phyloP scores from a whole-genome alignment of 176 grass and related monocot genomes.

The Dendrocalamus sinicus region DNA sequence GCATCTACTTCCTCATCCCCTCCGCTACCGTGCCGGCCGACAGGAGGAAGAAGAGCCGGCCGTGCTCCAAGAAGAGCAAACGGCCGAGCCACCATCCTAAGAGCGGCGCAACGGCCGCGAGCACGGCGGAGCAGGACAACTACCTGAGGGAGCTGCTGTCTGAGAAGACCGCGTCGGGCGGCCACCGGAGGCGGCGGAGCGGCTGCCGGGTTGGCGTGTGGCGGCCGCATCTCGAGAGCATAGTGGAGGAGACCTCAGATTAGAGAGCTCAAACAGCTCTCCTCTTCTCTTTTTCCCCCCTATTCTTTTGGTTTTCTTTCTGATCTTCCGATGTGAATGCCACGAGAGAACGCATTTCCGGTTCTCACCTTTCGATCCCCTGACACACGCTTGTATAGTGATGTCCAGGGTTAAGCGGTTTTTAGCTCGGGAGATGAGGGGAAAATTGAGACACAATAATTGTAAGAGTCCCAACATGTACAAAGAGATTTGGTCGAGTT shows the following conservation, averaged over 20 bases:
- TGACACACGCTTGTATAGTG: constrained; percentile 34
- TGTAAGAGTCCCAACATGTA: constrained; percentile 45
- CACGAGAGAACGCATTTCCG: constrained; percentile 28
- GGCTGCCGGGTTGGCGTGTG: constrained; percentile 67
- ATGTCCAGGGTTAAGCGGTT: constrained; percentile 40
- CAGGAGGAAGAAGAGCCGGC: constrained; percentile 53
- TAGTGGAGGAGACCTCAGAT: constrained; percentile 65
- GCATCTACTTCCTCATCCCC: constrained; percentile 92
- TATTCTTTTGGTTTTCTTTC: constrained; percentile 47
- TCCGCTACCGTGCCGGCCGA: constrained; percentile 56
- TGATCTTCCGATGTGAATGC: constrained; percentile 53
- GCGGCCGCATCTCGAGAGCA: constrained; percentile 83
- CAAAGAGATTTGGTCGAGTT: constrained; percentile 43
- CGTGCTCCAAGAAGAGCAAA: constrained; percentile 54
- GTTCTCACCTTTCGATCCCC: constrained; percentile 39
- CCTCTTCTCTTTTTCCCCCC: constrained; percentile 17
- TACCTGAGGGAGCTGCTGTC: constrained; percentile 69
- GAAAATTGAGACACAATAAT: constrained; percentile 39
- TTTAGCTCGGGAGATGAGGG: constrained; percentile 41
- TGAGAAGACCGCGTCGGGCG: constrained; percentile 50
- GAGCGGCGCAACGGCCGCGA: background rate
- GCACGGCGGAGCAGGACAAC: constrained; percentile 66
- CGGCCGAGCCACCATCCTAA: constrained; percentile 29
- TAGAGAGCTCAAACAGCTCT: constrained; percentile 47
- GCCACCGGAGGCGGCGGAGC: constrained; percentile 60